These are phyloP conservation scores for Linum lewisii DNA, from an alignment of 345 rosid genomes.

Conservation along the genomic window DNA sequence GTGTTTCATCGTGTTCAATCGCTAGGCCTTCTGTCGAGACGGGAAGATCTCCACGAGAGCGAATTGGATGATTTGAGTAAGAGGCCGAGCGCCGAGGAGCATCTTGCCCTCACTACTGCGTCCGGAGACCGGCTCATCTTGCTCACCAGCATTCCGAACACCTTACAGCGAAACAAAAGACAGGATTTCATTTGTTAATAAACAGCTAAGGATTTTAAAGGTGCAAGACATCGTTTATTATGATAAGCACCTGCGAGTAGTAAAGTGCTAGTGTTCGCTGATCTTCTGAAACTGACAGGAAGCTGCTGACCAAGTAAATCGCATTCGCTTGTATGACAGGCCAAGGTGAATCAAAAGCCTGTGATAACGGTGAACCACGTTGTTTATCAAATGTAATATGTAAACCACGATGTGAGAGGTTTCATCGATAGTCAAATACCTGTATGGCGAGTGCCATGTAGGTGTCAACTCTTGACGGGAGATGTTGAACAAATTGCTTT, in stretches of 20 bases:
- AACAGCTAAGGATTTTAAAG: not conserved
- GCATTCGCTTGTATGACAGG: conserved; percentile 93
- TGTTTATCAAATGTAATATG: not conserved
- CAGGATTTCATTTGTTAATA: not conserved
- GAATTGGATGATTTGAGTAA: conserved; percentile 60
- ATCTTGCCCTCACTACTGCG: conserved; percentile 70
- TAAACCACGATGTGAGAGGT: not conserved
- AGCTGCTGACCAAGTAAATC: conserved; percentile 69
- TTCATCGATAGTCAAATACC: conserved; percentile 33
- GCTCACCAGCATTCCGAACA: conserved; percentile 64
- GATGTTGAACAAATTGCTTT: conserved; percentile 45
- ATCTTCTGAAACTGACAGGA: conserved; percentile 75
- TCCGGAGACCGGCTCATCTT: conserved; percentile 73
- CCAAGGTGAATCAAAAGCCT: conserved; percentile 95
- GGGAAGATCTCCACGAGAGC: conserved; percentile 46
- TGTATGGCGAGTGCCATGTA: conserved; percentile 77
- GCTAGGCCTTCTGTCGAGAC: conserved; percentile 48
- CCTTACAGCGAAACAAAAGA: conserved; percentile 27
- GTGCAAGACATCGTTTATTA: no score
- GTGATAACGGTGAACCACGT: conserved; percentile 19
- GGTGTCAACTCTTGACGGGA: conserved; percentile 58
- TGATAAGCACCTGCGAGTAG: conserved; percentile 52
- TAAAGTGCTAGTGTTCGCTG: conserved; percentile 56
- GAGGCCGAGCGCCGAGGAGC: conserved; percentile 64
- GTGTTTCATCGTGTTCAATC: conserved; percentile 29